These are phyloP conservation scores for Sextonia rubra DNA, from an alignment of 164 flowering plant genomes.

Conservation along the genomic window DNA sequence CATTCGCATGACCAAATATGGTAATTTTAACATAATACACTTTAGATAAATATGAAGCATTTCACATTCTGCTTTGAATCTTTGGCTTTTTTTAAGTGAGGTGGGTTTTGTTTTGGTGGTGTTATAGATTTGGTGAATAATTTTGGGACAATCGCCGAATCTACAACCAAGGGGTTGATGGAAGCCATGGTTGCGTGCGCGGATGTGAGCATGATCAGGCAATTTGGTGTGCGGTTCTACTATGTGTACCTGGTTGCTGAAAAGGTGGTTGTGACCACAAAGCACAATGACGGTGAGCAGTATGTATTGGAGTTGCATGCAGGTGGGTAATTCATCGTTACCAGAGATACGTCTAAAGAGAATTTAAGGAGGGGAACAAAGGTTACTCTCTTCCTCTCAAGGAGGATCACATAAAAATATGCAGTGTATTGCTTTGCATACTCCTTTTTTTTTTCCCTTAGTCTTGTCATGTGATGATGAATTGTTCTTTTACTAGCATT, in stretches of 20 bases:
- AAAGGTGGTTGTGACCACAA: conserved; percentile 44
- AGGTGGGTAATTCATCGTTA: conserved; percentile 37
- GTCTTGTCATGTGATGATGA: no score
- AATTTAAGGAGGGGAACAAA: conserved; percentile 36
- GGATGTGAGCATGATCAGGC: conserved; percentile 56
- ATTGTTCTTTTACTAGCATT: no score
- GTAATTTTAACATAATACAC: background rate
- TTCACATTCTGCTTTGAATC: background rate
- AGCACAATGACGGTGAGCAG: conserved; percentile 43
- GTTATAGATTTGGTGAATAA: conserved; percentile 44
- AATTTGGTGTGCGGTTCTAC: conserved; percentile 52
- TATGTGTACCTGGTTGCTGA: conserved; percentile 48
- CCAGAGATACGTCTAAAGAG: conserved; percentile 30
- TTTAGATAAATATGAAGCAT: no score
- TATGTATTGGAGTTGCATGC: conserved; percentile 43
- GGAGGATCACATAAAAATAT: no score
- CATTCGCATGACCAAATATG: conserved; percentile 20
- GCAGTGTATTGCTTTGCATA: no score
- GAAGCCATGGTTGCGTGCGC: conserved; percentile 47
- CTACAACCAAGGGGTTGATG: conserved; percentile 60
- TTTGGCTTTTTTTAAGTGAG: background rate
- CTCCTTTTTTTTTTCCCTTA: no score
- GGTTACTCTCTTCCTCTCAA: conserved; percentile 39
- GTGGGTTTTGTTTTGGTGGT: background rate
- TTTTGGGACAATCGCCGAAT: conserved; percentile 49